These are phyloP conservation scores for Fusarium scirpi DNA, from an alignment of 2,329 filamentous ascomycete species.

Conservation along the genomic window DNA sequence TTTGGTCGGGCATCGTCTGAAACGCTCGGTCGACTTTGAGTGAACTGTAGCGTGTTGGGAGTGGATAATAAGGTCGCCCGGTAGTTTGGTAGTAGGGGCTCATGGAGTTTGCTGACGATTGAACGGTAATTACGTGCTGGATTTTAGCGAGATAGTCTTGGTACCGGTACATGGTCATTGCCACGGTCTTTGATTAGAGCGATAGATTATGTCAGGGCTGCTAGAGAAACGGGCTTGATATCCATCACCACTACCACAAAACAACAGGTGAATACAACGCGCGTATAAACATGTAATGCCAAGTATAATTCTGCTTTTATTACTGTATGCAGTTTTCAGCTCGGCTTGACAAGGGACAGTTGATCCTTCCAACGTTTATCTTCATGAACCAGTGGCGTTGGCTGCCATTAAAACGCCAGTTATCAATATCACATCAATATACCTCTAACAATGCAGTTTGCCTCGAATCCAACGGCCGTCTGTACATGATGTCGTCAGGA, in stretches of 20 bases:
- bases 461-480: constrained; percentile 12
- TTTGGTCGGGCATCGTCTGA: constrained; percentile 6
- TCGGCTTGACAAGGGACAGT: not conserved
- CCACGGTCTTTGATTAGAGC: not conserved
- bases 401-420: not conserved
- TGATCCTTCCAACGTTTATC: constrained; percentile 10
- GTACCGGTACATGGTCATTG: constrained; percentile 1
- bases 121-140: constrained; percentile 10
- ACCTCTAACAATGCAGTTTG: not conserved
- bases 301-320: constrained; percentile 1
- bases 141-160: constrained; percentile 2
- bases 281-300: not conserved
- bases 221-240: constrained; percentile 5
- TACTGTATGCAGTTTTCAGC: constrained; percentile 3
- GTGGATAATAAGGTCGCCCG: constrained; percentile 9
- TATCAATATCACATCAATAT: constrained; percentile 4
- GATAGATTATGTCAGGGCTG: not conserved
- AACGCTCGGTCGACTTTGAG: constrained; percentile 38
- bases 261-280: not conserved
- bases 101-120: not conserved
- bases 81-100: constrained; percentile 22
- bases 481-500: constrained; percentile 3
- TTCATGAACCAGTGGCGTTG: constrained; percentile 25
- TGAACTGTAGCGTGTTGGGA: constrained; percentile 18
- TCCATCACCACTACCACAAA: constrained; percentile 10